Conservation (phyloP, 1,284 basidiomycete genomes). For the Pyrrhoderma noxium region DNA sequence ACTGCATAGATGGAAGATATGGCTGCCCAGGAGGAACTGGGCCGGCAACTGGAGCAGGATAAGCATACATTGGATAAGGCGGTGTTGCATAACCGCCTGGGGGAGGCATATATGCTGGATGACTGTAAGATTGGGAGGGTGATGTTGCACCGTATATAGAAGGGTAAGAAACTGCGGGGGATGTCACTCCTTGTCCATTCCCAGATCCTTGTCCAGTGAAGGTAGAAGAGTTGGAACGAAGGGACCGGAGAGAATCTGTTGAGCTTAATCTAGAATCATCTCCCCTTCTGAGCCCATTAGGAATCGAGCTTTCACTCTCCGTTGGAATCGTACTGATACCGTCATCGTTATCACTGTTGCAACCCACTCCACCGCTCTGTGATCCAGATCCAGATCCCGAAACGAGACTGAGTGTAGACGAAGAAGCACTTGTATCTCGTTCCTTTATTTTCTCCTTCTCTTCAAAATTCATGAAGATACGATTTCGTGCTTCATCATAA, state of each 20-base stretch:
- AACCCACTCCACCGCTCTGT: conserved; percentile 47
- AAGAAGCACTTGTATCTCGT: conserved; percentile 66
- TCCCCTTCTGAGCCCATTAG: conserved; percentile 40
- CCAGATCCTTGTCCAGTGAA: conserved; percentile 51
- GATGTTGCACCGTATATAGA: conserved; percentile 58
- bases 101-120: conserved; percentile 32
- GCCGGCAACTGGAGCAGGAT: conserved; percentile 23
- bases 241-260: conserved; percentile 48
- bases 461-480: conserved; percentile 74
- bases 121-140: conserved; percentile 40
- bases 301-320: conserved; percentile 73
- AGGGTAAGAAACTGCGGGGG: conserved; percentile 63
- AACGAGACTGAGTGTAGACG: conserved; percentile 60
- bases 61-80: conserved; percentile 29
- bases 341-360: conserved; percentile 58
- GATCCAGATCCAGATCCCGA: conserved; percentile 52
- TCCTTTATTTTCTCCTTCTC: conserved; percentile 69
- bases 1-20: conserved; percentile 35
- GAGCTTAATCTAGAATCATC: conserved; percentile 35
- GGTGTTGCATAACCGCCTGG: conserved; percentile 24
- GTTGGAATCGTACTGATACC: conserved; percentile 60
- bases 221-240: conserved; percentile 28
- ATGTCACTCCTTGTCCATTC: conserved; percentile 61
- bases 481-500: conserved; percentile 72
- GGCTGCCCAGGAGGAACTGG: conserved; percentile 29